phyloP scores from a whole-genome alignment of 805 yeast species.

The Pichia gijzeniarum region DNA sequence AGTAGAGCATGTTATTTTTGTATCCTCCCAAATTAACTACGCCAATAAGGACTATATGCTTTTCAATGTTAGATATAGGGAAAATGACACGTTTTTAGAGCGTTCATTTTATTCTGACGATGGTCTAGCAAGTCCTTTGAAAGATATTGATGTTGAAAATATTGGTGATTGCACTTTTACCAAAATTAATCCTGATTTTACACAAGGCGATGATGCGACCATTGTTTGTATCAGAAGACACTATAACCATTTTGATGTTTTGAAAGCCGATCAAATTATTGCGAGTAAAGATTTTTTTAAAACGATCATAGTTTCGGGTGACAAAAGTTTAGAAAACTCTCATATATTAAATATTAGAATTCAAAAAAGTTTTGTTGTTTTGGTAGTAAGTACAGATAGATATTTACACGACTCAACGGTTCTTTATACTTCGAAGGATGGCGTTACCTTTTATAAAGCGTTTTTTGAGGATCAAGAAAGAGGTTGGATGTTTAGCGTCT shows the following conservation, averaged over 20 bases:
- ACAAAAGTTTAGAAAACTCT: slow-evolving; percentile 17
- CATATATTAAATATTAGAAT: slow-evolving; percentile 30
- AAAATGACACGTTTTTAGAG: slow-evolving; percentile 17
- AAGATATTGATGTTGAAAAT: slow-evolving; percentile 9
- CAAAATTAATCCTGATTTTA: slow-evolving; percentile 20
- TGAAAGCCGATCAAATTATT: slow-evolving; percentile 31
- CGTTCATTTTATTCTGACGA: slow-evolving; percentile 34
- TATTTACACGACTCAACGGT: slow-evolving; percentile 34
- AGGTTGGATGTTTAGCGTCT: slow-evolving; percentile 33
- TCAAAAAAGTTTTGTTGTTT: slow-evolving; percentile 37
- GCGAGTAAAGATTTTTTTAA: slow-evolving; percentile 40
- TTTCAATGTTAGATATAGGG: slow-evolving; percentile 29
- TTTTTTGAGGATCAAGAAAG: slow-evolving; percentile 34
- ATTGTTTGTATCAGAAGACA: slow-evolving; percentile 32
- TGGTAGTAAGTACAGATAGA: slow-evolving; percentile 37
- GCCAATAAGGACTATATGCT: slow-evolving; percentile 31
- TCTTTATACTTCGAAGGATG: slow-evolving; percentile 44
- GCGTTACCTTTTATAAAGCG: slow-evolving; percentile 33
- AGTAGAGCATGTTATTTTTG: not conserved
- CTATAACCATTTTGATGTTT: slow-evolving; percentile 36
- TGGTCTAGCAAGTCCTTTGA: slow-evolving; percentile 34
- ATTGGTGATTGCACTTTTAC: slow-evolving; percentile 22
- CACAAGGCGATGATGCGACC: slow-evolving; percentile 22
- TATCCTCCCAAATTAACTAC: slow-evolving; percentile 28
- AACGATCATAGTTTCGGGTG: slow-evolving; percentile 17